Evolutionary conservation across 257 asterid species (phyloP).

Genomic region (Datura wrightii): DNA sequence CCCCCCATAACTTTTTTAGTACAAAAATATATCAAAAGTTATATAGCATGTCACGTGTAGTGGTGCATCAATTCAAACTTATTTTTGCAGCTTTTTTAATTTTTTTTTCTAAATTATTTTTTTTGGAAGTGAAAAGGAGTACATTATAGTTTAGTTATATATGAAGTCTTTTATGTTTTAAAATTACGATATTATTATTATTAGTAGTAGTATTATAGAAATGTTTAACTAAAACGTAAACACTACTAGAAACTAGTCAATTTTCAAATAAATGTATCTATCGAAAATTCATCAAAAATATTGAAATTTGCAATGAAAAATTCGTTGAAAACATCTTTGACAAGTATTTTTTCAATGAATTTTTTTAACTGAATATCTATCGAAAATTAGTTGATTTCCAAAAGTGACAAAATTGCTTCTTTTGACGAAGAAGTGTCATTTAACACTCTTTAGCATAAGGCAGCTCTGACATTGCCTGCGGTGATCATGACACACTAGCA

Average conservation of each 20-base stretch:
- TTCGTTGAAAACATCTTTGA: too few species aligned
- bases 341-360: too few species aligned
- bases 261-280: too few species aligned
- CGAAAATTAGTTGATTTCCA: too few species aligned
- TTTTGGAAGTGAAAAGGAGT: constrained; percentile 30
- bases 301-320: not conserved
- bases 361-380: too few species aligned
- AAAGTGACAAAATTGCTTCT: too few species aligned
- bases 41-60: constrained; percentile 26
- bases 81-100: constrained; percentile 42
- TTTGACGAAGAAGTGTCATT: too few species aligned
- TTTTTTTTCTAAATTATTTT: constrained; percentile 9
- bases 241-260: not conserved
- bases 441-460: too few species aligned
- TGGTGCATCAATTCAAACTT: constrained; percentile 41
- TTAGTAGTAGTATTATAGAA: too few species aligned
- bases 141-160: constrained; percentile 2
- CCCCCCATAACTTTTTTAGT: too few species aligned
- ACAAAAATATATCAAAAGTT: constrained; percentile 27
- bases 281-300: not conserved
- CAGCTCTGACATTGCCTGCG: too few species aligned
- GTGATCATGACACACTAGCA: too few species aligned
- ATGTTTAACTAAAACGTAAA: not conserved
- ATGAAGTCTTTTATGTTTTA: not conserved
- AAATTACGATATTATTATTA: not conserved